Base-by-base conservation (phyloP, 2,329 filamentous ascomycete species). In the Pseudofabraea citricarpa region DNA sequence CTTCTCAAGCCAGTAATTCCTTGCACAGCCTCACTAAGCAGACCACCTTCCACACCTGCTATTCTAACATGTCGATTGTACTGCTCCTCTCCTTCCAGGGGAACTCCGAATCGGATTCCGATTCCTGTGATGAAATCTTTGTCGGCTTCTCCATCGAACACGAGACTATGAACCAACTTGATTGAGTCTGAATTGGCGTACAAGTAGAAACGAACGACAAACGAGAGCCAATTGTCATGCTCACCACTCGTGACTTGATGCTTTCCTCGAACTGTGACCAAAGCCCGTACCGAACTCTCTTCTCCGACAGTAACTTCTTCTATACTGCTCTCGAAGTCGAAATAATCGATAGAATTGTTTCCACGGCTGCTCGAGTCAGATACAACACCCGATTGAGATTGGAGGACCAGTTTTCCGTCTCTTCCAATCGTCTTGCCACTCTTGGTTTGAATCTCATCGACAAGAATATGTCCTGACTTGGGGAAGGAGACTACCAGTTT, bases 61-160 rank as follows among this genome's bases (percentile, higher is more conserved):
- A 83, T 65, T 7, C 77, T 65, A 5, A 83, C 58, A 44, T 83
- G 79, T 2, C 78, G 75, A 56, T 83, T 70, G 54, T 80, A 79
- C 5, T 74, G 54, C 46, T 77, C 66, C 29, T 78, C 72, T 0
- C 61, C 67, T 2, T 62, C 61, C 0, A 83, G 63, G 0, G 79
- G 78, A 1, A 83, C 70, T 7, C 72, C 63, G 33, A 82, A 79
- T 2, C 66, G 68, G 8, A 82, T 60, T 2, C 77, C 78, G 3
- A 81, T 63, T 0, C 72, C 75, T 0, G 67, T 63, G 41, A 81
- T 69, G 49, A 80, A 77, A 43, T 77, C 70, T 18, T 66, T 65
- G 3, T 68, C 59, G 1, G 68, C 56, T 4, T 74, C 62, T 2
- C 70, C 72, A 31, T 81, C 74, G 40, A 73, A 79, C 2, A 79